phyloP scores from a whole-genome alignment of 768 basidiomycete species.

The Phaeotremella skinneri region DNA sequence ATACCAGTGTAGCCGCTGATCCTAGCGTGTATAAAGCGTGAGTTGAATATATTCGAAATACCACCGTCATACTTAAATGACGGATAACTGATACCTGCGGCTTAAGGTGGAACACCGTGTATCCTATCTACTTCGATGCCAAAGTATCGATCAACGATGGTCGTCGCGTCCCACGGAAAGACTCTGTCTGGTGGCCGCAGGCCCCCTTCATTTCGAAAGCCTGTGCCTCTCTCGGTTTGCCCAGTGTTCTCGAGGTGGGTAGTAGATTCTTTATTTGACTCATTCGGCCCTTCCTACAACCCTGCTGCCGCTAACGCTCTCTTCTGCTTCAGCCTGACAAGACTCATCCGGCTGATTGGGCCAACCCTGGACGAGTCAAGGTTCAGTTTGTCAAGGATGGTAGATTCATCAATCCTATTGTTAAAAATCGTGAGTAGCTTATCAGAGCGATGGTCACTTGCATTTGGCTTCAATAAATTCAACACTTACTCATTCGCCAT shows the following conservation, averaged over 20 bases:
- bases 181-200: slow-evolving; percentile 90
- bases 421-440: slow-evolving; percentile 52
- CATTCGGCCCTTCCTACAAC: no score
- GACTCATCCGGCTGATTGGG: slow-evolving; percentile 93
- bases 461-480: no score
- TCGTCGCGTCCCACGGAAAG: slow-evolving; percentile 72
- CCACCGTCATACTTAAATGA: neutral
- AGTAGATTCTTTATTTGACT: no score
- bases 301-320: slow-evolving; percentile 1
- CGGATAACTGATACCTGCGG: slow-evolving; percentile 4
- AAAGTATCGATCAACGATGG: slow-evolving; percentile 84
- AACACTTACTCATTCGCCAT: neutral
- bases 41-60: slow-evolving; percentile 17
- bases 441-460: no score
- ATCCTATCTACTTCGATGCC: slow-evolving; percentile 95
- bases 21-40: slow-evolving; percentile 44
- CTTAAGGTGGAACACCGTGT: slow-evolving; percentile 87
- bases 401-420: slow-evolving; percentile 44
- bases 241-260: slow-evolving; percentile 76
- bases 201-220: slow-evolving; percentile 90
- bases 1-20: slow-evolving; percentile 34
- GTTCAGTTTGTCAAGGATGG: slow-evolving; percentile 59
- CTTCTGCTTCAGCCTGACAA: slow-evolving; percentile 61
- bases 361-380: slow-evolving; percentile 91
- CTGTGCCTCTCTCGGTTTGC: slow-evolving; percentile 69